phyloP scores from a whole-genome alignment of 306 rosid genomes.

The Astragalus glycyphyllos region DNA sequence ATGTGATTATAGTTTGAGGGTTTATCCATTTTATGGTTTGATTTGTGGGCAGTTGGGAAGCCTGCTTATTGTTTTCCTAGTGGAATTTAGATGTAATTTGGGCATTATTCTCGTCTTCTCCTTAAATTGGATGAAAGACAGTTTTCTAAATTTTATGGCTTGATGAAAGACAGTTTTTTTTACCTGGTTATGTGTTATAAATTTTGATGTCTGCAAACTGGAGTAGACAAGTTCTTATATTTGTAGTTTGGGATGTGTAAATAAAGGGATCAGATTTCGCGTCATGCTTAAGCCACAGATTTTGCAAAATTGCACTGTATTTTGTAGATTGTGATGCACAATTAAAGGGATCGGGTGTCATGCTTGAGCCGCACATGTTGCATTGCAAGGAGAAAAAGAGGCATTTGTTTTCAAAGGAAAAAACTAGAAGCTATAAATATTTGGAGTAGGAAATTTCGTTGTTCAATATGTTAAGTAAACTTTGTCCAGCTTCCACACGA shows the following conservation, averaged over 20 bases:
- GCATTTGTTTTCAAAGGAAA: neutral
- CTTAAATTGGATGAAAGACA: conserved; percentile 12
- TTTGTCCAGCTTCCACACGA: neutral
- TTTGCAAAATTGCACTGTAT: too few relatives aligned
- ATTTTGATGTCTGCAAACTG: neutral
- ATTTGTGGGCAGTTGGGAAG: conserved; percentile 15
- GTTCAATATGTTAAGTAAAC: conserved; percentile 9
- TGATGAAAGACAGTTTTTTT: neutral
- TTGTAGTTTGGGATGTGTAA: neutral
- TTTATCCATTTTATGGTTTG: neutral
- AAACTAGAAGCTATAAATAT: neutral
- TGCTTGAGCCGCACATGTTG: neutral
- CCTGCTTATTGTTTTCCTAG: conserved; percentile 13
- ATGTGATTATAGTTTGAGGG: conserved; percentile 21
- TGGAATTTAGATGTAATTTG: conserved; percentile 7
- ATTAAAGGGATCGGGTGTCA: neutral
- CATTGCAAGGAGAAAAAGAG: neutral
- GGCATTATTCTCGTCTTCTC: conserved; percentile 4
- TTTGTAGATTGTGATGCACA: neutral
- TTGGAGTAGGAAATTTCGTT: neutral
- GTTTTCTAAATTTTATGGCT: too few relatives aligned
- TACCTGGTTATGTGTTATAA: neutral
- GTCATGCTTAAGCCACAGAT: neutral
- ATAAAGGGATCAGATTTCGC: conserved; percentile 9
- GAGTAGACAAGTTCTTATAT: neutral